Base-by-base conservation (phyloP, 2,329 filamentous ascomycete species). In the Chrysosporium queenslandicum region DNA sequence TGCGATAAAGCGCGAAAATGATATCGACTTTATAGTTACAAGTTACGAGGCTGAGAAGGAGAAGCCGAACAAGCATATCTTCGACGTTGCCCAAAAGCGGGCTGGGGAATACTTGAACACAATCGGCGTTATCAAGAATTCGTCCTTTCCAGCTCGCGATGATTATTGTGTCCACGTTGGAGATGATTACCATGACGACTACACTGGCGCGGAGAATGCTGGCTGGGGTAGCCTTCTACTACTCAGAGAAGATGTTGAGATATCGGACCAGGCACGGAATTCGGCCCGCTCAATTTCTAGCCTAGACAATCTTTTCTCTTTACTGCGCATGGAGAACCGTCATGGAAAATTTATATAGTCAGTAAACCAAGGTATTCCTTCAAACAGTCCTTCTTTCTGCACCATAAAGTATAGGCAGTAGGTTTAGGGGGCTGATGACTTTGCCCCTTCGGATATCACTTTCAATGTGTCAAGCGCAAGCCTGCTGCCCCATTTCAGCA, bases 401-500 rank as follows among this genome's bases (percentile, higher is more conserved):
- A n/a, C 27, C 9, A 29, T 29, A 29, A 29, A 5, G 18, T 23
- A 37, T 29, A 37, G 5, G 2, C 7, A 47, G n/a, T n/a, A n/a
- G 4, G 27, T 8, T 16, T 12, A 4, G 16, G 11, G 11, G 25
- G 11, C 4, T 46, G 16, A 18, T 29, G 40, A 45, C n/a, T 12
- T 46, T 36, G 16, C 49, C 30, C 46, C 55, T 41, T 52, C 52
- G 5, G 64, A 59, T 18, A 68, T 62, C 29, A 62, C 61, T 59
- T 67, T 70, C 55, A 73, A 58, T 39, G 71, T 68, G 60, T 70
- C 67, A 43, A 69, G 59, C 2, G 69, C 69, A 30, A 68, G 61
- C 59, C 62, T 67, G 54, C 68, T 70, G 39, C 73, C 66, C 73
- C 71, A 66, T 63, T 68, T 66, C 41, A 83, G 69, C 12, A 72